Conservation (phyloP, 2,329 filamentous ascomycete genomes). For the Ascosphaera acerosa region DNA sequence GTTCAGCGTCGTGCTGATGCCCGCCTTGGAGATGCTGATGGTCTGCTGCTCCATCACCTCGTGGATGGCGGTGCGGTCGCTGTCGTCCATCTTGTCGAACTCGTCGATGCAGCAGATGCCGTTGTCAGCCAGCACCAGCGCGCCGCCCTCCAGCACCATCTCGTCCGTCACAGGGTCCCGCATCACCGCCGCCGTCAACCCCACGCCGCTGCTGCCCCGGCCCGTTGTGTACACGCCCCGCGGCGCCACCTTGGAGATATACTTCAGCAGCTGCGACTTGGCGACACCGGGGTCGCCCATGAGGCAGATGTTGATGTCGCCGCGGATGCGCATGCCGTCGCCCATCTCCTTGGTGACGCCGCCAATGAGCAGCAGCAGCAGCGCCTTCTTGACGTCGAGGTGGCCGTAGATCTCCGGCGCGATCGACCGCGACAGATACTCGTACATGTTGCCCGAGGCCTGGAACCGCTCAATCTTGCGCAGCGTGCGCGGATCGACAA, state of each 20-base stretch:
- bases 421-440: constrained; percentile 85
- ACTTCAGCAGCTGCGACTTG: constrained; percentile 94
- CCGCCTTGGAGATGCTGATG: constrained; percentile 66
- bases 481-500: constrained; percentile 54
- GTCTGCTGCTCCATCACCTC: constrained; percentile 80
- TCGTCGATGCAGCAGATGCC: constrained; percentile 69
- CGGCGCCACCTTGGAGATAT: constrained; percentile 93
- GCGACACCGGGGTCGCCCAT: constrained; percentile 99
- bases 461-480: constrained; percentile 67
- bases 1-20: constrained; percentile 90
- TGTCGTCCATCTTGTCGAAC: constrained; percentile 67
- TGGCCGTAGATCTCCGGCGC: constrained; percentile 95
- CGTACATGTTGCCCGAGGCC: constrained; percentile 75
- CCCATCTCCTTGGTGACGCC: constrained; percentile 93
- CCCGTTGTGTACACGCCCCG: constrained; percentile 69
- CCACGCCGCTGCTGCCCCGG: constrained; percentile 56
- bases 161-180: constrained; percentile 58
- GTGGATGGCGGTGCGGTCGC: constrained; percentile 55
- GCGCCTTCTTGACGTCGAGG: constrained; percentile 89
- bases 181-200: constrained; percentile 59
- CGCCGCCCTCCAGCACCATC: constrained; percentile 56
- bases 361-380: constrained; percentile 83
- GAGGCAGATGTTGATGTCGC: constrained; percentile 93
- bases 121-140: constrained; percentile 53
- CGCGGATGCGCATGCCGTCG: constrained; percentile 95